Evolutionary conservation across 1,139 yeast species (phyloP), one percentile per base, ranked within the genome.

Genomic region (Candida pseudoviswanathii): DNA sequence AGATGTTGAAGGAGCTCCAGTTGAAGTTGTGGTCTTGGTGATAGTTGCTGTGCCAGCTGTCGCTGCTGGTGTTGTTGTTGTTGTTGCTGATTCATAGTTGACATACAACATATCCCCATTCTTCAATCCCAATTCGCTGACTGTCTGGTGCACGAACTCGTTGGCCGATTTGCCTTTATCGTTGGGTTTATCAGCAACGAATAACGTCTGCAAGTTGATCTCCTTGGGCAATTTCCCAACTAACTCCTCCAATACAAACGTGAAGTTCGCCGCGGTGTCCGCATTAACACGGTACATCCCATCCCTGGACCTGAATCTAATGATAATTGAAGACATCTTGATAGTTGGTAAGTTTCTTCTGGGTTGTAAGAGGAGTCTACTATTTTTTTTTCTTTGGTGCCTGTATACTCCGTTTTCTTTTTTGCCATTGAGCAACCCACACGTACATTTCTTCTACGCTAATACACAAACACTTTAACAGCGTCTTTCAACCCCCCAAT

Each of bases 31-130:
- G 24, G 37, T 37, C 30, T 37, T 37, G 4, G 45, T 25, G 10
- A 25, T 33, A 45, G 60, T 47, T 30, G 45, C 43, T 26, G 49
- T 41, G 16, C 43, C 51, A 42, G 46, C 52, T 48, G 47, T 51
- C 40, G 47, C 27, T 10, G 52, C 27, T 38, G 46, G 25, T 9
- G 51, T 7, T 8, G 6, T 26, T n/a, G 51, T 26, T 30, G 47
- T 41, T 22, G 45, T 29, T 3, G 53, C 50, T 8, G 54, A 46
- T 16, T 73, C 76, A 59, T 84, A 86, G 22, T 72, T 73, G 9
- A 89, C 70, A 62, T 77, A 86, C 10, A 92, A 62, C 81, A 92
- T 76, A 57, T 89, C 96, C n/a, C 99, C 99, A 67, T 94, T 94
- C 56, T 72, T 73, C 46, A 81, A 70, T 0, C 88, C 88, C 54